Evolutionary conservation across 306 rosid genomes (phyloP).

Genomic region (Albizia julibrissin): DNA sequence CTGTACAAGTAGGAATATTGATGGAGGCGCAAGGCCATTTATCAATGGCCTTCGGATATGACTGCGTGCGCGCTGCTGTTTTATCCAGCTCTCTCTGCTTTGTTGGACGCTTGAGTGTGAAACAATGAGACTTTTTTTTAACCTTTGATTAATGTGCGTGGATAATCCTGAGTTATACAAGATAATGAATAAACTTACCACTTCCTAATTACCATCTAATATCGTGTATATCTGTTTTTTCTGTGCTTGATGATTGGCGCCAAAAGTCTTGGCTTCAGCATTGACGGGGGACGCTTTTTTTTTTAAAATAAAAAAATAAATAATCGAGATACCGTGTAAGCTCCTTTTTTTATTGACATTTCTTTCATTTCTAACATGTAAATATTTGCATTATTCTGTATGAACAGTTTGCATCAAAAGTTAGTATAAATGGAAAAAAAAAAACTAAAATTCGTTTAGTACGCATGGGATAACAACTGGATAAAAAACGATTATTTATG

Average conservation of each 20-base stretch:
- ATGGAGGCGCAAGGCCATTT: background rate
- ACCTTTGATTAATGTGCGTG: background rate
- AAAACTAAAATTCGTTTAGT: too few species aligned
- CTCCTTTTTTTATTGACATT: too few species aligned
- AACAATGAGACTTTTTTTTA: background rate
- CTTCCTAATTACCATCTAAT: background rate
- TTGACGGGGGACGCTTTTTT: too few species aligned
- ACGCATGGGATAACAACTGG: too few species aligned
- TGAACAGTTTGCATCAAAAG: too few species aligned
- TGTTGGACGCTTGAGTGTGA: background rate
- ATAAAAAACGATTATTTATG: too few species aligned
- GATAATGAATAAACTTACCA: background rate
- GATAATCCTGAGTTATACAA: background rate
- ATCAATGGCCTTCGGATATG: background rate
- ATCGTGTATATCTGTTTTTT: background rate
- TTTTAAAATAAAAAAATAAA: too few species aligned
- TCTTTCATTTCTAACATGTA: too few species aligned
- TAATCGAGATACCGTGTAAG: too few species aligned
- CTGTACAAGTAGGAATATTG: conserved; percentile 27
- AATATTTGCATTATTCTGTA: too few species aligned
- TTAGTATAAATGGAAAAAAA: too few species aligned
- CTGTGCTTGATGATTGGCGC: background rate
- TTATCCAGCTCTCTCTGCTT: background rate
- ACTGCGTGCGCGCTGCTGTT: background rate
- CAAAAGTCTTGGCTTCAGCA: background rate